Evolutionary conservation across 495 filamentous ascomycete genomes (phyloP), one percentile per base, ranked within the genome.

Genomic region (Aspergillus saccharolyticus): DNA sequence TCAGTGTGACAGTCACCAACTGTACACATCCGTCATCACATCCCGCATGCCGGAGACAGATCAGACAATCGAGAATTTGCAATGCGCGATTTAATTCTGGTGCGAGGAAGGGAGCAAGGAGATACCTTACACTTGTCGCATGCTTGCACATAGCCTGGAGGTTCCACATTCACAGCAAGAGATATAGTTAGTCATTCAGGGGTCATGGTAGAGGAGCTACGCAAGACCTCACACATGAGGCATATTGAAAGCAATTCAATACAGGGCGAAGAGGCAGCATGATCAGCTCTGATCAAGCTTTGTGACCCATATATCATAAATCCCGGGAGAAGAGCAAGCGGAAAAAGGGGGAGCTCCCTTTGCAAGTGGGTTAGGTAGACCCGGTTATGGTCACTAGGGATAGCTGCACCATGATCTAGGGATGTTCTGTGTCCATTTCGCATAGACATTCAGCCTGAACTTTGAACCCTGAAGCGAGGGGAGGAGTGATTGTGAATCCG

Each of bases 221-320:
- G 2, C 4, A 39, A 39, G 33, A 39, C 33, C 33, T 39, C 33
- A 6, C 33, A 39, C 14, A 15, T 10, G 33, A 39, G 33, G 25
- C 9, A 28, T 28, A 28, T 28, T 28, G 25, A 39, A 12, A 39
- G 33, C 4, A 10, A 39, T 10, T 20, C 15, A 50, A 55, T 22
- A 18, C 53, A 54, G 30, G 45, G 25, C 14, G 44, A 50, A 19
- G 22, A 28, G 9, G 9, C 25, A 28, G n/a, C n/a, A 53, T 43
- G 56, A 58, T 58, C 56, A 52, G 49, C 56, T 47, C n/a, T n/a
- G 20, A 30, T 53, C 56, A 59, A 59, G 56, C 56, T 59, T 59
- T 50, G 44, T 44, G 56, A 58, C 53, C 56, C 17, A 58, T 58
- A 50, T 50, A 42, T 39, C 19, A 42, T 39, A 44, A 59, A 59